phyloP scores from a whole-genome alignment of 768 basidiomycete genomes.

The Rhodotorula graminis region DNA sequence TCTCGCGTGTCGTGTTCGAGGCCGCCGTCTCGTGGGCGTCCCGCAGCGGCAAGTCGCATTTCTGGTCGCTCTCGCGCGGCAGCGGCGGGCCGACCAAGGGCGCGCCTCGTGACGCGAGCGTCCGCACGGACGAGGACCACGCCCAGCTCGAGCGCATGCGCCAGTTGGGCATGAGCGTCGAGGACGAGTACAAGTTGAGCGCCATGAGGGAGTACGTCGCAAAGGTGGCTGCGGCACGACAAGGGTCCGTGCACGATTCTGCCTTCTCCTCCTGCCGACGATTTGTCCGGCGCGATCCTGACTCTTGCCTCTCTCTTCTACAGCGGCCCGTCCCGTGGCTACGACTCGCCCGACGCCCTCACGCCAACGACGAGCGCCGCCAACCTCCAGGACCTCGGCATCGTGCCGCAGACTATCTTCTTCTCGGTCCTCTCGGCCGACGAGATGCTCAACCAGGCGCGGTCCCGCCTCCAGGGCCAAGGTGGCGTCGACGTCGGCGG shows the following conservation, averaged over 20 bases:
- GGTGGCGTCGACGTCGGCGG: background rate
- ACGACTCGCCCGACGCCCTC: slow-evolving; percentile 9
- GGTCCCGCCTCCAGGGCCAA: background rate
- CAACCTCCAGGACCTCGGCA: slow-evolving; percentile 38
- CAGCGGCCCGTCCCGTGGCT: slow-evolving; percentile 16
- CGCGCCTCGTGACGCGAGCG: slow-evolving; percentile 32
- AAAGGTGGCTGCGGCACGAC: slow-evolving; percentile 81
- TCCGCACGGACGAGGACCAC: slow-evolving; percentile 70
- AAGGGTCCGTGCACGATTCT: slow-evolving; percentile 52
- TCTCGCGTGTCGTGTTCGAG: slow-evolving; percentile 71
- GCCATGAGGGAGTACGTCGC: slow-evolving; percentile 85
- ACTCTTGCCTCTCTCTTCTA: background rate
- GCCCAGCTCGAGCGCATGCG: slow-evolving; percentile 68
- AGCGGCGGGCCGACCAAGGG: slow-evolving; percentile 14
- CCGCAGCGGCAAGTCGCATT: slow-evolving; percentile 70
- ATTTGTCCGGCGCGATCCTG: too few species aligned
- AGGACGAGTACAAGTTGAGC: slow-evolving; percentile 79
- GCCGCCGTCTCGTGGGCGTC: slow-evolving; percentile 83
- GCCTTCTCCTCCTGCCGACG: too few species aligned
- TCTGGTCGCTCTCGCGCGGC: slow-evolving; percentile 46
- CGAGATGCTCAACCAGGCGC: slow-evolving; percentile 19
- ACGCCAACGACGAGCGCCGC: slow-evolving; percentile 6
- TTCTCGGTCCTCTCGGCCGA: slow-evolving; percentile 32
- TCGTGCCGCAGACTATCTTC: slow-evolving; percentile 44
- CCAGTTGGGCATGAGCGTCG: slow-evolving; percentile 75